These are phyloP conservation scores for Digitaria exilis DNA, from an alignment of 202 grass and related monocot genomes.

Conservation along the genomic window DNA sequence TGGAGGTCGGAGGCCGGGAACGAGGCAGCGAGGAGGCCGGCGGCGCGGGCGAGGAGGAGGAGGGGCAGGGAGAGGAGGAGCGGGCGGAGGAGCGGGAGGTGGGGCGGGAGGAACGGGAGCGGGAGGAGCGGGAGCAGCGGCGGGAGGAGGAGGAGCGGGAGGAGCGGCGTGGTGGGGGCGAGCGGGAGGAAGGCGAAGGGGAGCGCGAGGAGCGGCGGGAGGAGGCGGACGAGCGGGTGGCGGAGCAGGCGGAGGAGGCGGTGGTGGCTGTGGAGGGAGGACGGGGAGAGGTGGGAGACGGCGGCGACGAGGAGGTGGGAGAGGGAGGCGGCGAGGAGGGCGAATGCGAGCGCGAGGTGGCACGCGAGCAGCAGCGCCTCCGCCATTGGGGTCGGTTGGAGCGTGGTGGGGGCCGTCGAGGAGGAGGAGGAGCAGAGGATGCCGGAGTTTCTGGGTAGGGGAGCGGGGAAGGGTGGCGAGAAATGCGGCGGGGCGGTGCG, in stretches of 20 bases:
- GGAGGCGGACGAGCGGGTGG: conserved; percentile 50
- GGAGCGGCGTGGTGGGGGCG: conserved; percentile 5
- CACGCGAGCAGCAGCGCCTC: conserved; percentile 50
- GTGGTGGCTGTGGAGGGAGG: conserved; percentile 8
- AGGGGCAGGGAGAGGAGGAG: conserved; percentile 56
- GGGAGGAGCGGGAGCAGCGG: conserved; percentile 30
- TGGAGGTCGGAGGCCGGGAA: conserved; percentile 62
- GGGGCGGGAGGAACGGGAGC: conserved; percentile 41
- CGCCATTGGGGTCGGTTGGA: conserved; percentile 6
- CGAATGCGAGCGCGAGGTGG: conserved; percentile 50
- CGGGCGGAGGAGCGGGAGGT: conserved; percentile 33
- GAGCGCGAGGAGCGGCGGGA: conserved; percentile 48
- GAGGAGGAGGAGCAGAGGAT: not conserved
- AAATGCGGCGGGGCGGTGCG: conserved; percentile 18
- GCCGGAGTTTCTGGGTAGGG: not conserved
- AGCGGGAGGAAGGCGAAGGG: conserved; percentile 55
- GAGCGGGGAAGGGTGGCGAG: not conserved
- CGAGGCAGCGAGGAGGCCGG: conserved; percentile 39
- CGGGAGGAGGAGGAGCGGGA: conserved; percentile 37
- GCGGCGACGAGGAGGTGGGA: conserved; percentile 46
- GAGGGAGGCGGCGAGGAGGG: conserved; percentile 45
- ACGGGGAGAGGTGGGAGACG: conserved; percentile 38
- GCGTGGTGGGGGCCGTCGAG: not conserved
- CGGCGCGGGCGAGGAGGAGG: conserved; percentile 57
- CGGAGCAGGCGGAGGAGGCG: conserved; percentile 30